Conservation (phyloP, 306 rosid genomes). For the Argentina anserina region DNA sequence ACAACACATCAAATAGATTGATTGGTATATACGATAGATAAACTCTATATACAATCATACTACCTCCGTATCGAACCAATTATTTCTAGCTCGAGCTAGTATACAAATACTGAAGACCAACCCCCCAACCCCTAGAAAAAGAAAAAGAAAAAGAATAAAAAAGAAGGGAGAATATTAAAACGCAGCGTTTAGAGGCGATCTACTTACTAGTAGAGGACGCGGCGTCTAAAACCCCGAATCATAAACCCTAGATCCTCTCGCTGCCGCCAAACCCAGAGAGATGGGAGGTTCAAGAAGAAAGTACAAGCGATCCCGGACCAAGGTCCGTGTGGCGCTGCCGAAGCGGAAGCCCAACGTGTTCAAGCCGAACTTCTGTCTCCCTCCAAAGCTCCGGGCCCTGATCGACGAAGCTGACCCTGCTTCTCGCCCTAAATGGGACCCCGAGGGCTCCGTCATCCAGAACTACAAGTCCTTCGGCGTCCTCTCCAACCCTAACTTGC, state of each 20-base stretch:
- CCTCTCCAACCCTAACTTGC: conserved; percentile 69
- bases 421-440: conserved; percentile 53
- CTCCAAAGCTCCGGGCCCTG: conserved; percentile 64
- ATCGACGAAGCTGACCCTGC: conserved; percentile 21
- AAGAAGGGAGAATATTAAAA: neutral
- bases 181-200: neutral
- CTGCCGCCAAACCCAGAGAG: conserved; percentile 22
- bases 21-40: too few species aligned
- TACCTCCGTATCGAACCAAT: too few species aligned
- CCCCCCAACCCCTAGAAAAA: too few species aligned
- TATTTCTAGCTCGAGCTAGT: too few species aligned
- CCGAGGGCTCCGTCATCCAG: conserved; percentile 49
- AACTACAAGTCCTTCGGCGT: conserved; percentile 81
- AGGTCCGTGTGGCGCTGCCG: conserved; percentile 73
- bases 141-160: too few species aligned
- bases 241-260: neutral
- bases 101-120: too few species aligned
- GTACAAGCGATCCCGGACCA: conserved; percentile 58
- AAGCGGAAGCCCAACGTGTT: conserved; percentile 61
- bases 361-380: conserved; percentile 72
- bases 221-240: conserved; percentile 13
- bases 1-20: too few species aligned
- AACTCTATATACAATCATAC: too few species aligned
- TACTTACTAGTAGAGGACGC: neutral
- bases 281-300: conserved; percentile 96